Percentiles rank a stretch among this genome's conserved stretches.
Evolutionary conservation across 495 filamentous ascomycete species (phyloP).

Genomic region (Podospora pseudoanserina): DNA sequence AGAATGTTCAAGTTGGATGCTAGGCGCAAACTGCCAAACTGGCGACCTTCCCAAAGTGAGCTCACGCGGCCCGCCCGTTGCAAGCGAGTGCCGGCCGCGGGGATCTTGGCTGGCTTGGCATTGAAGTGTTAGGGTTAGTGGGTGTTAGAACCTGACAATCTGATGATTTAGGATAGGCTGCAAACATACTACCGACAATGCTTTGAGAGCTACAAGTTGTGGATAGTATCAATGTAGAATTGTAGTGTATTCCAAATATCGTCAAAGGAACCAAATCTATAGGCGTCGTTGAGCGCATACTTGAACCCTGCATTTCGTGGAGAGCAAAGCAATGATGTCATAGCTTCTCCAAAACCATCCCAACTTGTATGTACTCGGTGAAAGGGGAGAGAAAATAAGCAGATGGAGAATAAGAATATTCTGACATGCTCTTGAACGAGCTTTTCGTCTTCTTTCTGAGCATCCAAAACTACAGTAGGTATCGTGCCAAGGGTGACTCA

Average conservation of each 20-base stretch:
- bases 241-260: background rate
- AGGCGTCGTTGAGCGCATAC: background rate
- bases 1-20: background rate
- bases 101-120: background rate
- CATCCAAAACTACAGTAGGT: background rate
- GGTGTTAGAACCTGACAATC: background rate
- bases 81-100: background rate
- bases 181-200: background rate
- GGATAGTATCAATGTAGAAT: background rate
- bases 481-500: background rate
- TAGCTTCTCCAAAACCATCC: background rate
- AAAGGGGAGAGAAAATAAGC: background rate
- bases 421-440: background rate
- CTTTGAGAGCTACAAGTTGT: background rate
- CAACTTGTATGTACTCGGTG: background rate
- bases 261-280: background rate
- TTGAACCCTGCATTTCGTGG: background rate
- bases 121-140: background rate
- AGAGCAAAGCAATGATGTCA: background rate
- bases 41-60: background rate
- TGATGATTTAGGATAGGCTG: background rate
- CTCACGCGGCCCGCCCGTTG: background rate
- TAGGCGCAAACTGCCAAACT: background rate
- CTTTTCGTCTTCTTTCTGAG: background rate
- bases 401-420: background rate